These are phyloP conservation scores for Venturia pyrina DNA, from an alignment of 2,329 filamentous ascomycete genomes.

Conservation along the genomic window DNA sequence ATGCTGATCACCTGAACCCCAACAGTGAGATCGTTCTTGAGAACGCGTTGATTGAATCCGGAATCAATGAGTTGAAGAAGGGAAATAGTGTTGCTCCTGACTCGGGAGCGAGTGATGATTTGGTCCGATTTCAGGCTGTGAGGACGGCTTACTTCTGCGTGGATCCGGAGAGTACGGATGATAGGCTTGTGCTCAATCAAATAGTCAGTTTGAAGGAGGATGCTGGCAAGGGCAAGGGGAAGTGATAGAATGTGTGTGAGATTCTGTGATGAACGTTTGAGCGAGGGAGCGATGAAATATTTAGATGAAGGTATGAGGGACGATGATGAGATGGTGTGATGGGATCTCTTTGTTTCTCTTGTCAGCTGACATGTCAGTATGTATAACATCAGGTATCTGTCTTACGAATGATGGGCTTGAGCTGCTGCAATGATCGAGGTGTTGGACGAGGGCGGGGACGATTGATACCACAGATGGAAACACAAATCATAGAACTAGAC, in stretches of 20 bases:
- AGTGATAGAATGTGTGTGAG: not conserved
- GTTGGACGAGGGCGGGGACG: not conserved
- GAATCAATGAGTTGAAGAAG: constrained; percentile 63
- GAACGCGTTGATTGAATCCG: constrained; percentile 70
- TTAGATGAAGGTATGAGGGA: not conserved
- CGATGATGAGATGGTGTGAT: not conserved
- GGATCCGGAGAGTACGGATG: constrained; percentile 52
- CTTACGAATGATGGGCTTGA: not conserved
- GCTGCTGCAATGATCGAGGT: not conserved
- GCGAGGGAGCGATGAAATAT: not conserved
- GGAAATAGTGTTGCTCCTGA: constrained; percentile 49
- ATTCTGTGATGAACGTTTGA: not conserved
- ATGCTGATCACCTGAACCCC: constrained; percentile 74
- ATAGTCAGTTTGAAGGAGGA: constrained; percentile 92
- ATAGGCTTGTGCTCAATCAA: constrained; percentile 78
- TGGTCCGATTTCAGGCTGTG: constrained; percentile 82
- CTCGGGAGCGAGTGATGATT: constrained; percentile 24
- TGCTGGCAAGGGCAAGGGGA: constrained; percentile 45
- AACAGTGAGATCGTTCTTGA: constrained; percentile 72
- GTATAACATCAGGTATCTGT: not conserved
- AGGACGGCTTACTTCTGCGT: constrained; percentile 80
- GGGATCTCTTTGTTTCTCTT: not conserved
- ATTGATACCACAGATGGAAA: not conserved
- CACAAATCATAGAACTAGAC: not conserved
- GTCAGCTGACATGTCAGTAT: not conserved